phyloP scores from a whole-genome alignment of 306 rosid genomes.

The Chamaecrista fasciculata region DNA sequence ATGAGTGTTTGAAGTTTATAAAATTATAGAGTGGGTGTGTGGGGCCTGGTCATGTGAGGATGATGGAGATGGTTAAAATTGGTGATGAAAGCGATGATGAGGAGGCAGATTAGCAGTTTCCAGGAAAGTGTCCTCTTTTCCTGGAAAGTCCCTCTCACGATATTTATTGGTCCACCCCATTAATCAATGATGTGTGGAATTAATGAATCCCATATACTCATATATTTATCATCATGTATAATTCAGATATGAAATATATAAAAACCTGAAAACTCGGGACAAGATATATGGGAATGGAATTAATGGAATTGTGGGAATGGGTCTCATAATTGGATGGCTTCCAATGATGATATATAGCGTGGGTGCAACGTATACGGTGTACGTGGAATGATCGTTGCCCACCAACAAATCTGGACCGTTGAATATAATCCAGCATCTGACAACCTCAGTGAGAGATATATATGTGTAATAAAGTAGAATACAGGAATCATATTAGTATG shows the following conservation, averaged over 20 bases:
- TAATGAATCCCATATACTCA: neutral
- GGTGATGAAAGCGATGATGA: conserved; percentile 56
- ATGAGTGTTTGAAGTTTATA: too few species aligned
- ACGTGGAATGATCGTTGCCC: neutral
- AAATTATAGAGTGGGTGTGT: conserved; percentile 34
- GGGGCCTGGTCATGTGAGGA: conserved; percentile 29
- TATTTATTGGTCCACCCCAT: conserved; percentile 50
- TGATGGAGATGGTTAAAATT: conserved; percentile 43
- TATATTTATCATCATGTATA: neutral
- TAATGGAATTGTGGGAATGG: neutral
- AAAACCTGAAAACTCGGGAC: too few species aligned
- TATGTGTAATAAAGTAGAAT: neutral
- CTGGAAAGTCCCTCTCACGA: conserved; percentile 57
- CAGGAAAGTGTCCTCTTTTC: conserved; percentile 64
- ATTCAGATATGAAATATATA: neutral
- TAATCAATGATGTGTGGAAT: conserved; percentile 50
- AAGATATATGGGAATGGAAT: neutral
- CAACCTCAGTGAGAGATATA: neutral
- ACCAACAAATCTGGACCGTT: conserved; percentile 14
- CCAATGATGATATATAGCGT: conserved; percentile 59
- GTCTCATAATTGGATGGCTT: conserved; percentile 16
- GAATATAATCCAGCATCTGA: conserved; percentile 12
- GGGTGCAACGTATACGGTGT: conserved; percentile 36
- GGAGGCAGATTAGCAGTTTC: conserved; percentile 47
- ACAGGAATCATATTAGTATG: too few species aligned